phyloP scores from a whole-genome alignment of 1,284 basidiomycete species.

The Ustanciosporium gigantosporum region DNA sequence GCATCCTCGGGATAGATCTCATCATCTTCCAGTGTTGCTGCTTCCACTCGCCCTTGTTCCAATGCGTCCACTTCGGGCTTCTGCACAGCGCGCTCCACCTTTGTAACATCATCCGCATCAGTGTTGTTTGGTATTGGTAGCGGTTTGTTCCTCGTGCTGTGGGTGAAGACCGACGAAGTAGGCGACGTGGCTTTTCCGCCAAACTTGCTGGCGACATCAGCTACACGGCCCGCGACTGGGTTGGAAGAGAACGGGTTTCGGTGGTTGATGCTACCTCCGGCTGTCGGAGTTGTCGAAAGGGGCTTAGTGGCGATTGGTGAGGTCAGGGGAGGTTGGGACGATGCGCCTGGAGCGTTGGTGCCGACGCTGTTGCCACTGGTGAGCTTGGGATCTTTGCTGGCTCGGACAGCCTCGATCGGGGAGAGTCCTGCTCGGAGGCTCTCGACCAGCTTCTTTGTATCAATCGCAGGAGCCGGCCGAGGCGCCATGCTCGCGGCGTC shows the following conservation, averaged over 20 bases:
- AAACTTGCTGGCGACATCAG: slow-evolving; percentile 41
- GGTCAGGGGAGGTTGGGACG: neutral
- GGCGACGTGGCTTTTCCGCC: slow-evolving; percentile 15
- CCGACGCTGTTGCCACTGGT: too few relatives aligned
- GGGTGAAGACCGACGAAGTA: neutral
- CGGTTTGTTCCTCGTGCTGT: neutral
- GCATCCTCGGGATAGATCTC: slow-evolving; percentile 54
- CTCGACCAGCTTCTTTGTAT: slow-evolving; percentile 36
- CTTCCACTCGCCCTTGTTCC: too few relatives aligned
- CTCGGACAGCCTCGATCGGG: slow-evolving; percentile 24
- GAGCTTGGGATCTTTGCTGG: slow-evolving; percentile 11
- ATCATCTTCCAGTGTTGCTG: too few relatives aligned
- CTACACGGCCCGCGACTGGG: slow-evolving; percentile 40
- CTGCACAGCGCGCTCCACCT: neutral
- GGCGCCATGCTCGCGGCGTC: neutral
- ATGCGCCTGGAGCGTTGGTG: neutral
- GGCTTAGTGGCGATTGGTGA: too few relatives aligned
- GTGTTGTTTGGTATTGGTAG: too few relatives aligned
- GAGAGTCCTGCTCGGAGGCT: slow-evolving; percentile 20
- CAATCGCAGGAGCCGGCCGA: slow-evolving; percentile 9
- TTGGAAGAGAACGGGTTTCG: slow-evolving; percentile 49
- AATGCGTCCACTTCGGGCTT: slow-evolving; percentile 1
- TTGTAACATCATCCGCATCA: neutral
- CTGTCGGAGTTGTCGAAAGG: neutral
- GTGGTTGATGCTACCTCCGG: neutral